Evolutionary conservation across 164 flowering plant genomes (phyloP), one percentile per base, ranked within the genome.

Genomic region (Tetracentron sinense): DNA sequence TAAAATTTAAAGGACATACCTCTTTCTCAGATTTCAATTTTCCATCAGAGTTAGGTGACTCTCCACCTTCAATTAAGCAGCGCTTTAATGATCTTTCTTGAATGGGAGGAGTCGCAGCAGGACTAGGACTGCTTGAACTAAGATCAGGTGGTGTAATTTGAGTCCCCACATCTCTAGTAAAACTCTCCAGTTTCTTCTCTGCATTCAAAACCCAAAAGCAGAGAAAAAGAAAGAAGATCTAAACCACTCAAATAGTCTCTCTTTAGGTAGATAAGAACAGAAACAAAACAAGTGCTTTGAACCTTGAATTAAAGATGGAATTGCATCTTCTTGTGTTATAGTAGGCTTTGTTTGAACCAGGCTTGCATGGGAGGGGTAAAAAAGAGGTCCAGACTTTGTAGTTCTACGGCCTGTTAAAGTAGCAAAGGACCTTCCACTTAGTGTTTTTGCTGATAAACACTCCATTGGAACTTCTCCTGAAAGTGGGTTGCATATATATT

Each of bases 401-500:
- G 75, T 69, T 67, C 81, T 78, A 57, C n/a, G n/a, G n/a, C 66
- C 76, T 7, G 76, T 72, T 10, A 74, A 27, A 66, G 56, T 75
- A 0, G 81, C 67, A 58, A 79, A 76, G 2, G 84, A 81, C 56
- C 87, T 70, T 30, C 80, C 89, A 33, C 83, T 84, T 0, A 83
- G 76, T 21, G 95, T 78, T 73, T 83, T 88, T 6, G 93, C 79
- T 38, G 97, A 91, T 58, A 91, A 73, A 73, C 97, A 91, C 75
- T 88, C 91, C 73, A 84, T 46, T 22, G 97, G 97, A 58, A 91
- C 79, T 75, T 91, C 83, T 28, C 97, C 97, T 62, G 97, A 91
- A 7, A 83, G 71, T 8, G 97, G 97, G 57, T 91, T 91, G 74
- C 90, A 78, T 29, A 89, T 91, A 38, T 89, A 91, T 70, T 77